Conservation (phyloP, 2,329 filamentous ascomycete genomes). For the Paracoccidioides brasiliensis region DNA sequence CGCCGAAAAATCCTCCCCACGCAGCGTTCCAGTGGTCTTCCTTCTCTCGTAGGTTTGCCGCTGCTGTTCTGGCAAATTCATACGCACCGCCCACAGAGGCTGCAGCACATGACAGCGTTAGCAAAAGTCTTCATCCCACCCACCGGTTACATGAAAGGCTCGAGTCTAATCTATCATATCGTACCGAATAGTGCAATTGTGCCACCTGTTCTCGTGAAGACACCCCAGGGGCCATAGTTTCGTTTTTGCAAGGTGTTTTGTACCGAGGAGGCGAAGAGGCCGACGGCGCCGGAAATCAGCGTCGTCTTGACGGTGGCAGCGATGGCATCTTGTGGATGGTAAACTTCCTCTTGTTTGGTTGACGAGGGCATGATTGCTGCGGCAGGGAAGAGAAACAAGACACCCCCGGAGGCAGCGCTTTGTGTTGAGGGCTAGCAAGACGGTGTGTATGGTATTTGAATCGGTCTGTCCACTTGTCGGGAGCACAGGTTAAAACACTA, state of each 20-base stretch:
- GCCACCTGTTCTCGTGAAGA: slow-evolving; percentile 66
- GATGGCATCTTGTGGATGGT: slow-evolving; percentile 64
- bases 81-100: slow-evolving; percentile 63
- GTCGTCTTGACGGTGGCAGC: slow-evolving; percentile 51
- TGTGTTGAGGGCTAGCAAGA: not conserved
- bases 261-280: slow-evolving; percentile 60
- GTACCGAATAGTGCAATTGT: slow-evolving; percentile 57
- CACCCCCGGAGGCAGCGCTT: not conserved
- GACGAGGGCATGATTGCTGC: slow-evolving; percentile 33
- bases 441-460: not conserved
- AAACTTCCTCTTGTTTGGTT: slow-evolving; percentile 37
- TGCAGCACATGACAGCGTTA: slow-evolving; percentile 23
- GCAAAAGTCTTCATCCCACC: not conserved
- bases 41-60: slow-evolving; percentile 75
- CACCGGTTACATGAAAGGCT: not conserved
- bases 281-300: slow-evolving; percentile 51
- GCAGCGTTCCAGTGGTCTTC: slow-evolving; percentile 65
- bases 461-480: not conserved
- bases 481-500: not conserved
- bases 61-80: slow-evolving; percentile 60
- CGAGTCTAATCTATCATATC: slow-evolving; percentile 13
- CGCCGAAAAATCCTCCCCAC: slow-evolving; percentile 63
- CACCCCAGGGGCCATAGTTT: slow-evolving; percentile 67
- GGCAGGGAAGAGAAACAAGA: not conserved
- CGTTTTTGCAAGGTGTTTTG: slow-evolving; percentile 76